Conservation (phyloP, 75 land plant genomes). For the Pseudotsuga menziesii region DNA sequence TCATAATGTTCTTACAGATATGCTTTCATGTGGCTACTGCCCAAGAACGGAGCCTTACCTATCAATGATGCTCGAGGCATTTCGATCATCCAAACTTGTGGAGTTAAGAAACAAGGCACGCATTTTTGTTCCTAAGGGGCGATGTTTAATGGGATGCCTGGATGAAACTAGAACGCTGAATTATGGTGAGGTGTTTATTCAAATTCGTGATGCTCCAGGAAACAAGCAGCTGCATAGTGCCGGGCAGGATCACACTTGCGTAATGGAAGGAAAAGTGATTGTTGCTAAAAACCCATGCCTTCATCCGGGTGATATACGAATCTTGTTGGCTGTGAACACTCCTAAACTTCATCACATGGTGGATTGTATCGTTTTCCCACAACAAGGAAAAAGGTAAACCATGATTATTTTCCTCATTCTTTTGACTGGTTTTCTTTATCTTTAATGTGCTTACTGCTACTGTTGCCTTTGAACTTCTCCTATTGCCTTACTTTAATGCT, state of each 20-base stretch:
- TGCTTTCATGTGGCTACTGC: conserved; percentile 64
- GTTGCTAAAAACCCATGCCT: conserved; percentile 92
- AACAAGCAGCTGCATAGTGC: conserved; percentile 35
- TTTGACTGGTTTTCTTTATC: too few relatives aligned
- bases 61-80: conserved; percentile 65
- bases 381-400: conserved; percentile 71
- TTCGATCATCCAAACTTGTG: conserved; percentile 66
- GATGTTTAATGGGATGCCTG: conserved; percentile 87
- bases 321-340: conserved; percentile 59
- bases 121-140: conserved; percentile 72
- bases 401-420: too few relatives aligned
- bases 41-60: conserved; percentile 80
- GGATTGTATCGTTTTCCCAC: conserved; percentile 94
- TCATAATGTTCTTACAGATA: conserved; percentile 46
- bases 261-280: conserved; percentile 61
- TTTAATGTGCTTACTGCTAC: too few relatives aligned
- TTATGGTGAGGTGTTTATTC: conserved; percentile 89
- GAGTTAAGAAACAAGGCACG: conserved; percentile 62
- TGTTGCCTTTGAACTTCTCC: too few relatives aligned
- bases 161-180: conserved; percentile 75
- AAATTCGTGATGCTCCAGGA: conserved; percentile 17
- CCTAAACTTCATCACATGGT: conserved; percentile 77
- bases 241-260: conserved; percentile 19
- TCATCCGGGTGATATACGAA: conserved; percentile 93
- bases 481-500: too few relatives aligned